Evolutionary conservation across 306 rosid species (phyloP).

Genomic region (Trichosanthes cucumerina): DNA sequence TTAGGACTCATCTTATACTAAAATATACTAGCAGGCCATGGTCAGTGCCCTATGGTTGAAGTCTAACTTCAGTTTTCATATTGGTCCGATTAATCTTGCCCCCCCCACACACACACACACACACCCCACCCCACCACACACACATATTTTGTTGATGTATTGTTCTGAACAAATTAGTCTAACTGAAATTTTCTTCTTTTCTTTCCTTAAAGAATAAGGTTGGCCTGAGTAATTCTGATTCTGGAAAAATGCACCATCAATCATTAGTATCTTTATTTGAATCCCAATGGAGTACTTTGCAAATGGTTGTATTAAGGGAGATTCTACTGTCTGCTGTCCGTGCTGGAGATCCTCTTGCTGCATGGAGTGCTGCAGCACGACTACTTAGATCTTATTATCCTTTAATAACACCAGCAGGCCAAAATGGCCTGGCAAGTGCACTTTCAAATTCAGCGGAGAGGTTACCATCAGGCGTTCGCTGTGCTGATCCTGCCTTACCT

Average conservation of each 20-base stretch:
- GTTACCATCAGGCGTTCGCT: conserved; percentile 82
- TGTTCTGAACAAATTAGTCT: background rate
- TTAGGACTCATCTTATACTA: background rate
- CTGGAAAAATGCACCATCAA: conserved; percentile 65
- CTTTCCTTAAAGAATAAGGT: conserved; percentile 48
- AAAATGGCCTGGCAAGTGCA: conserved; percentile 87
- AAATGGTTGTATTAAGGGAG: conserved; percentile 94
- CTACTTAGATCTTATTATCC: conserved; percentile 93
- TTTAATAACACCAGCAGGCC: conserved; percentile 84
- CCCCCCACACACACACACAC: no score
- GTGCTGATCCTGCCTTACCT: conserved; percentile 93
- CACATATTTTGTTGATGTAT: background rate
- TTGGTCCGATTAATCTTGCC: background rate
- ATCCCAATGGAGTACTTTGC: conserved; percentile 96
- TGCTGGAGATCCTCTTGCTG: conserved; percentile 98
- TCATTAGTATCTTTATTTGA: conserved; percentile 80
- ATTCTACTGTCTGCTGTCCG: conserved; percentile 88
- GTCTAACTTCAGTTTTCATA: background rate
- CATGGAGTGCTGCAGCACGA: conserved; percentile 98
- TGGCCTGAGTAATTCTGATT: conserved; percentile 49
- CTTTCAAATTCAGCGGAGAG: conserved; percentile 84
- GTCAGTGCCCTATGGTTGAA: background rate
- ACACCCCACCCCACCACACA: no score
- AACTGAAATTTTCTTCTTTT: conserved; percentile 1
- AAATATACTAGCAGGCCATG: background rate